A percentile compares a stretch with the other conserved stretches of the same genome.
Conservation (phyloP, 495 filamentous ascomycete species). For the Bacidia gigantensis region DNA sequence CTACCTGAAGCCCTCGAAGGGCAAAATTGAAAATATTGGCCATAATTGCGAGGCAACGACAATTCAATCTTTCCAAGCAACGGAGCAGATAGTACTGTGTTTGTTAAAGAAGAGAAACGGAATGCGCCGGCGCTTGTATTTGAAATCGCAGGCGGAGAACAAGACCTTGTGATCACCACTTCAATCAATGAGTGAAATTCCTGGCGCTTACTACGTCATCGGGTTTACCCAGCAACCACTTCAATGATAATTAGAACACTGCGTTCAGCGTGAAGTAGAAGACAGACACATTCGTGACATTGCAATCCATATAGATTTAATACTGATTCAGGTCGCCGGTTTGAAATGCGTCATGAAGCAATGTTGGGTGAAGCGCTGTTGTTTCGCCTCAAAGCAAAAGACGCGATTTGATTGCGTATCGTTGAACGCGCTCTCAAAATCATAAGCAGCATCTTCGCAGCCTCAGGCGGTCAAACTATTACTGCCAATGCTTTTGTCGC, state of each 20-base stretch:
- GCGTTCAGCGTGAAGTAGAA: not conserved
- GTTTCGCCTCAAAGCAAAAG: not conserved
- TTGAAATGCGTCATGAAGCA: no score
- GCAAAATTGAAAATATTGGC: slow-evolving; percentile 8
- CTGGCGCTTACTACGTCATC: not conserved
- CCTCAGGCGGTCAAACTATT: not conserved
- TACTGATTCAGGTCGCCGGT: no score
- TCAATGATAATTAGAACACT: not conserved
- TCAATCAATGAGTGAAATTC: no score
- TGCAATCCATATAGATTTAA: no score
- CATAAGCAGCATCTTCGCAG: not conserved
- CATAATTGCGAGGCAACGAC: no score
- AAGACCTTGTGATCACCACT: not conserved
- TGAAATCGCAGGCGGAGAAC: not conserved
- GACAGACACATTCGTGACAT: not conserved
- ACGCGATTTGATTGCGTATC: not conserved
- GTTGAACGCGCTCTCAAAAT: not conserved
- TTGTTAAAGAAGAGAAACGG: not conserved
- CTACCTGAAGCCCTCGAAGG: slow-evolving; percentile 17
- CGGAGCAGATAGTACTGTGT: no score
- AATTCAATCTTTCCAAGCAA: no score
- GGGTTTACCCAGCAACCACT: not conserved
- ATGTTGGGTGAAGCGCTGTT: not conserved
- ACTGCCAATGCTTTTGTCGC: not conserved
- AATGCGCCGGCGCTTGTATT: not conserved